Evolutionary conservation across 2,329 filamentous ascomycete genomes (phyloP), one percentile per base, ranked within the genome.

Genomic region (Neofusicoccum parvum): DNA sequence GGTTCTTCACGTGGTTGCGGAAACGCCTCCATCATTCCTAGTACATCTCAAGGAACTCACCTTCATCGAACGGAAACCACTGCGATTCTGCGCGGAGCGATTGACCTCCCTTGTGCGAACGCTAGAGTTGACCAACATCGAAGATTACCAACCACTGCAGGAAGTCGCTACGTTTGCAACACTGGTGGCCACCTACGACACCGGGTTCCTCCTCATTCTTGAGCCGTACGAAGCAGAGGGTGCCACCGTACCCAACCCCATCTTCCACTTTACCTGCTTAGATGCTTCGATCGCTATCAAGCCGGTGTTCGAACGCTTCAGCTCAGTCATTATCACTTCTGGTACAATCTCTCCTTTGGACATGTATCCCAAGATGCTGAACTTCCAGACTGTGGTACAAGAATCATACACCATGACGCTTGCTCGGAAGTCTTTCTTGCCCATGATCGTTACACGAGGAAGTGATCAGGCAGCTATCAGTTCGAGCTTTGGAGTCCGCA

Each of bases 281-380:
- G 95, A 99, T 78, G 95, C 95, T 3, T 95, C 96, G 0, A 99
- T 99, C 70, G 95, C 96, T 48, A 99, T 99, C 74, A 96, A 95
- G 68, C 95, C 95, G 0, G 94, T 99, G 5, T 97, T 99, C 74
- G 94, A 99, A 67, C 90, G 95, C 60, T 99, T 99, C 78, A 94
- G 92, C 77, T 98, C 95, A 1, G 95, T 99, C 69, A 96, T 99
- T 74, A 98, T 99, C 75, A 99, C 95, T 0, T 98, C 95, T 0
- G 95, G 95, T 68, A 99, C 95, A 1, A 92, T 99, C 67, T 98
- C 95, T 1, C 95, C 95, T 0, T 81, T 99, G 3, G 96, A 99
- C 76, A 99, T 99, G 91, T 99, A 99, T 73, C 96, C 95, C 0
- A 97, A 97, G 74, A 99, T 99, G 94, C 88, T 99, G 32, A 91